Percentiles rank a stretch among this genome's conserved stretches.
Conservation (phyloP, 768 basidiomycete species). For the Pisolithus tinctorius region DNA sequence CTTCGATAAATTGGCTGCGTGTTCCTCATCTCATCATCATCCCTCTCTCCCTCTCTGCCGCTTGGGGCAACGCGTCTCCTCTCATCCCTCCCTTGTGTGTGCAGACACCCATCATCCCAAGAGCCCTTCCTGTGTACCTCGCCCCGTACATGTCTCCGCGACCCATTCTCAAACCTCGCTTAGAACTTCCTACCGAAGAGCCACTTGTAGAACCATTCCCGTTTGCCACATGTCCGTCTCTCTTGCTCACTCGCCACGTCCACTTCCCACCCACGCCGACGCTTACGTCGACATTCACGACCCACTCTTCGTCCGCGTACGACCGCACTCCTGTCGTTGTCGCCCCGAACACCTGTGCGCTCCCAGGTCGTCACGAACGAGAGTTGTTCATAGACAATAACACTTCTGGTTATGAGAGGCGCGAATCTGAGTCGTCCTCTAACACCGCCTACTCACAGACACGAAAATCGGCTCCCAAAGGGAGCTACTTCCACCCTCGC, state of each 20-base stretch:
- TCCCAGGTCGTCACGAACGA: constrained; percentile 61
- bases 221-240: constrained; percentile 32
- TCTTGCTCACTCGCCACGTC: constrained; percentile 43
- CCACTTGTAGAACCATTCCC: constrained; percentile 24
- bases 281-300: constrained; percentile 48
- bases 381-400: constrained; percentile 27
- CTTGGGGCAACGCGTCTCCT: background rate
- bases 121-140: background rate
- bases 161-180: constrained; percentile 24
- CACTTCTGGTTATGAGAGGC: constrained; percentile 4
- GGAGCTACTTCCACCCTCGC: constrained; percentile 49
- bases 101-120: background rate
- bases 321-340: constrained; percentile 71
- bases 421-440: background rate
- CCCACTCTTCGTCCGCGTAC: constrained; percentile 60
- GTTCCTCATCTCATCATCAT: background rate
- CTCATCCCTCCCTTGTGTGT: background rate
- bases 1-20: constrained; percentile 1
- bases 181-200: constrained; percentile 13
- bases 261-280: constrained; percentile 61
- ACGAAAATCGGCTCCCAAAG: constrained; percentile 15
- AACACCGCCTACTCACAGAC: background rate
- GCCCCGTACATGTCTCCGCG: constrained; percentile 20
- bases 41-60: background rate
- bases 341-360: constrained; percentile 53